Evolutionary conservation across 345 rosid genomes (phyloP), one percentile per base, ranked within the genome.

Genomic region (Rhodamnia argentea): DNA sequence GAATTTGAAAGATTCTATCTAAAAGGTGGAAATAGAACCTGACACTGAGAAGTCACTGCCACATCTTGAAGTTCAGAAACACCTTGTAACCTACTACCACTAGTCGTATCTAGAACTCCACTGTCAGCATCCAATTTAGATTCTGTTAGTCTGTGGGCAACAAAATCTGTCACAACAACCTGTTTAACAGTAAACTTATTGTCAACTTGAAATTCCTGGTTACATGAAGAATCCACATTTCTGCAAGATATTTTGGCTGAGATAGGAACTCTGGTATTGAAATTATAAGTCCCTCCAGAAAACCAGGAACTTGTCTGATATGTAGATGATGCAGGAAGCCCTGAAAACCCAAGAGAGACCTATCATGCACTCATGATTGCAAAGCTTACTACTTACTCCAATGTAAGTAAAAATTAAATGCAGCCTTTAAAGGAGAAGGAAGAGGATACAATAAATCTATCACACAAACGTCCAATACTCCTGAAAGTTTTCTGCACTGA

Each of bases 121-220:
- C 83, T 60, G 40, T 83, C 88, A 56, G 89, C 50, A 78, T 88
- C 90, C 85, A 88, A 82, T 85, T 85, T 88, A 88, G 89, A 86
- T 85, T 87, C 89, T 53, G 89, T 87, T 75, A 84, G 86, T 54
- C 87, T 90, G 85, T 85, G 85, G 53, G 84, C 55, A 42, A 75
- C 84, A 64, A 87, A 87, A 82, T 90, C 93, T 64, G 91, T 81
- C 64, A 88, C 89, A 75, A 76, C 29, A 88, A 88, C 88, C 76
- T 78, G 89, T 52, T 83, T 91, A 84, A 40, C 82, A 86, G 27
- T 40, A 75, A 87, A 27, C 58, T 91, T 92, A 78, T 85, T 84
- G 83, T 82, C 86, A 83, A 29, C 83, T 53, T 27, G 23, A 29
- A 47, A 83, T 53, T 47, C 78, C 22, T 51, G 88, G 84, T 85